Evolutionary conservation across 352 stramenopile genomes (phyloP), one percentile per base, ranked within the genome.

Genomic region (Globisporangium cederbergense): DNA sequence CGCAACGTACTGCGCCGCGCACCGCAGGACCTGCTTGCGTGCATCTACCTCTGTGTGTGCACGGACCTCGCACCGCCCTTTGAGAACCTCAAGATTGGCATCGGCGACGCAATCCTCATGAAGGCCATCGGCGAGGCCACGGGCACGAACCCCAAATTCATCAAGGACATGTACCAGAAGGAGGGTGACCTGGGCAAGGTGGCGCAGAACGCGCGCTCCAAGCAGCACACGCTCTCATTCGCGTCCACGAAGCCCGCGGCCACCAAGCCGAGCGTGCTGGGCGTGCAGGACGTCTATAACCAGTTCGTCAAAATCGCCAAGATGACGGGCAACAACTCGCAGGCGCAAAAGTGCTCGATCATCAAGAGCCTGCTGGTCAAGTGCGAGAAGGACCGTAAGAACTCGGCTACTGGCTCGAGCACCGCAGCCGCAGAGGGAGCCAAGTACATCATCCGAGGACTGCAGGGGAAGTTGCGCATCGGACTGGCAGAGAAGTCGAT

Each of bases 391-490:
- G 78, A 91, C 64, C 88, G 83, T 53, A 93, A 89, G 55, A 76
- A 89, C 49, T 78, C 75, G 25, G 25, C 25, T 5, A 64, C 74
- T 4, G 28, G 28, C 9, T 34, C 28, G 30, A 93, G 98, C 70
- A 73, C 52, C 2, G 52, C 52, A 3, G 50, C 75, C n/a, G 83
- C 82, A 0, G 83, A 89, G 62, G 83, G 73, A 7, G 89, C 96
- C 50, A 99, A 99, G 77, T 99, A 98, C 81, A 97, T 99, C 47
- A 98, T 99, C 49, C 93, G 98, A 34, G 96, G 97, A 14, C 83
- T 99, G 2, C 86, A 99, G 76, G 97, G 98, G 36, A 99, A 99
- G 68, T 86, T 99, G 40, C 88, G 98, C 34, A 99, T 99, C 72
- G 97, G 98, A 4, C 73, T 99, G 25, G 96, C 97, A 0, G 93